Evolutionary conservation across 495 filamentous ascomycete genomes (phyloP).

Genomic region (Glonium stellatum): DNA sequence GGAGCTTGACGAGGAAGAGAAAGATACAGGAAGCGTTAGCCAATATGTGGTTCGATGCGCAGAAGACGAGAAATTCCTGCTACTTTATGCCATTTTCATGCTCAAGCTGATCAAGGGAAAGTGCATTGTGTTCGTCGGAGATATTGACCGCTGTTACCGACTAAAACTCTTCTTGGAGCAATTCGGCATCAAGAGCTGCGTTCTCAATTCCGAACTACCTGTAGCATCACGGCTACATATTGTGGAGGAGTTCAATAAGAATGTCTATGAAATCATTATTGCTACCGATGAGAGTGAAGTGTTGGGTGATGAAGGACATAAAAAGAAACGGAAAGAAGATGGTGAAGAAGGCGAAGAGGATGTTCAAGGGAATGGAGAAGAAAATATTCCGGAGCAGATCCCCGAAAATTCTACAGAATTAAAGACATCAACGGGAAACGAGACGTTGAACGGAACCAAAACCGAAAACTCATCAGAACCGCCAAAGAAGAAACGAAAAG

Average conservation of each 20-base stretch:
- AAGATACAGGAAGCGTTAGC: conserved; percentile 62
- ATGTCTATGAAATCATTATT: conserved; percentile 93
- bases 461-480: conserved; percentile 18
- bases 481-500: conserved; percentile 56
- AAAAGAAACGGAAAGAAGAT: conserved; percentile 28
- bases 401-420: conserved; percentile 1
- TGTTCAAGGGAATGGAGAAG: conserved; percentile 5
- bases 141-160: conserved; percentile 89
- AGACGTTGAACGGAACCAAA: conserved; percentile 13
- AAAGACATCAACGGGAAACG: conserved; percentile 9
- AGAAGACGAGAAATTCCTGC: conserved; percentile 94
- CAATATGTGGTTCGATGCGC: conserved; percentile 87
- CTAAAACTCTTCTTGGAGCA: conserved; percentile 95
- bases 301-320: conserved; percentile 46
- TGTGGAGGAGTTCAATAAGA: conserved; percentile 95
- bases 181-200: conserved; percentile 87
- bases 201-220: conserved; percentile 91
- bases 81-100: conserved; percentile 91
- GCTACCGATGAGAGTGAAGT: conserved; percentile 91
- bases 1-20: conserved; percentile 67
- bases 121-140: conserved; percentile 85
- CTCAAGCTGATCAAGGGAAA: conserved; percentile 92
- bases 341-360: conserved; percentile 30
- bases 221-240: conserved; percentile 89
- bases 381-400: no score